Base-by-base conservation (phyloP, 805 yeast species). In the Jamesozyma spencerorum region DNA sequence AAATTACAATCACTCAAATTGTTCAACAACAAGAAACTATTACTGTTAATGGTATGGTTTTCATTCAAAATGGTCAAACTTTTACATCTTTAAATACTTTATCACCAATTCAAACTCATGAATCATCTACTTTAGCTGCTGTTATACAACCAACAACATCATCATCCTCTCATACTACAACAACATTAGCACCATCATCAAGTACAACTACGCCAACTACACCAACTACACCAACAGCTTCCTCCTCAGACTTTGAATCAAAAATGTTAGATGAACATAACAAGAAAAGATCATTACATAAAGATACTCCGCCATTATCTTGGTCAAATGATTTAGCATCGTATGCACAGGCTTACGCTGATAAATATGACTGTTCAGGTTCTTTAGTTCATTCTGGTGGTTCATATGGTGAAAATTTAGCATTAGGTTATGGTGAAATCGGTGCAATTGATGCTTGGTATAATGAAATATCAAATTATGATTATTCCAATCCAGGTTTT, bases 351-450 rank as follows among this genome's bases (percentile, higher is more conserved):
- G 54, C 60, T 34, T 77, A 74, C 49, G 76, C 77, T 37, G 66
- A 60, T 55, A 57, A 50, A 7, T 72, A 72, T 52, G 70, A 69
- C 36, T 70, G 77, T 57, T 73, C 79, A 6, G 85, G 82, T 47
- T 61, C 66, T 40, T 66, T 82, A 49, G 60, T 69, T 14, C 90
- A 83, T 62, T 77, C 86, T 17, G 67, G 70, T 29, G 49, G 49
- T 14, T 37, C 42, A 34, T 79, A 79, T 57, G 92, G 92, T 64
- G 90, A 83, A 58, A 83, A 83, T 64, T 68, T 83, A 48, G 88
- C 87, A 14, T 72, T 77, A 31, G 90, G 86, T 45, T 71, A 71
- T 49, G 44, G 53, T 18, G 52, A 60, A 17, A 37, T 45, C 15
- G 56, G 55, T 34, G 73, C 72, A 17, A 82, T 81, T 31, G 80